phyloP scores from a whole-genome alignment of 164 flowering plant species.

The Pachysandra terminalis region DNA sequence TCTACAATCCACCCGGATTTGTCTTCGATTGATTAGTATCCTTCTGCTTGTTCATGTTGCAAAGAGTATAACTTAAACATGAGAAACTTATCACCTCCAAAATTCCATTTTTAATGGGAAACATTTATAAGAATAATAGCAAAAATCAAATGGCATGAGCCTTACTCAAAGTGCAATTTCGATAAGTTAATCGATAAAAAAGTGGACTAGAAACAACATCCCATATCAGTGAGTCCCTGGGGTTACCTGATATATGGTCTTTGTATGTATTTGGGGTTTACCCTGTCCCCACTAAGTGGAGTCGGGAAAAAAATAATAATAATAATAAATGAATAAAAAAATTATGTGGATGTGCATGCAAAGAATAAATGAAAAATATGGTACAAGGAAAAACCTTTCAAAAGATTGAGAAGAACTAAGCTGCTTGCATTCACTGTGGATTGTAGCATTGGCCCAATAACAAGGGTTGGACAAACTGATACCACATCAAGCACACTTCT shows the following conservation, averaged over 20 bases:
- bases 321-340: not conserved
- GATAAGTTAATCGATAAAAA: no score
- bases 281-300: no score
- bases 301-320: not conserved
- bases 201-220: no score
- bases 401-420: conserved; percentile 25
- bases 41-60: not conserved
- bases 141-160: no score
- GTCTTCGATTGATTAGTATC: not conserved
- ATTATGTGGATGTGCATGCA: not conserved
- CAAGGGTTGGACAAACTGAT: conserved; percentile 43
- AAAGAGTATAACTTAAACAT: no score
- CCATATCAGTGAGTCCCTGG: no score
- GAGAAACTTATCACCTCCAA: not conserved
- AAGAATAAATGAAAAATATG: not conserved
- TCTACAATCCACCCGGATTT: not conserved
- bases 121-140: no score
- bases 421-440: conserved; percentile 45
- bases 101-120: no score
- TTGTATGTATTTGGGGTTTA: no score
- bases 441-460: conserved; percentile 62
- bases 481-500: conserved; percentile 42
- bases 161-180: no score
- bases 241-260: no score
- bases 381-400: conserved; percentile 33